Evolutionary conservation across 2,329 filamentous ascomycete species (phyloP).

Genomic region (Cladosporium colombiae): DNA sequence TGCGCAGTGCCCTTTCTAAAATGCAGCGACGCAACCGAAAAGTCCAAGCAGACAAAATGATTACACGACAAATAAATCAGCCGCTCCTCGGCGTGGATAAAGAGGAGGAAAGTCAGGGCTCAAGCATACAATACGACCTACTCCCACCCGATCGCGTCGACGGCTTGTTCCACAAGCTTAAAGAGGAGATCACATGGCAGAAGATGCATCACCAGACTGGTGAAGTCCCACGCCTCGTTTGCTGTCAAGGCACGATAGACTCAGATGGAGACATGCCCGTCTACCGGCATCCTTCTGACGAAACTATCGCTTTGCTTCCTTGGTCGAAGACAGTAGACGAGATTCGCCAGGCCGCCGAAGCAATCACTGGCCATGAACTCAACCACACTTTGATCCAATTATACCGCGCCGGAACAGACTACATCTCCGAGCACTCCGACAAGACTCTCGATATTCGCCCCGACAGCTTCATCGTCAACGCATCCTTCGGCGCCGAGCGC

Average conservation of each 20-base stretch:
- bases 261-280: constrained; percentile 81
- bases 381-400: constrained; percentile 94
- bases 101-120: constrained; percentile 64
- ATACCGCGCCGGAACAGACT: constrained; percentile 85
- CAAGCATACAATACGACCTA: constrained; percentile 69
- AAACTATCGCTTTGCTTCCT: constrained; percentile 72
- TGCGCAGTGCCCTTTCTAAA: background rate
- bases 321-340: constrained; percentile 73
- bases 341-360: constrained; percentile 70
- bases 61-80: background rate
- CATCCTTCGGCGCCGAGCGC: constrained; percentile 87
- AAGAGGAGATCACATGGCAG: constrained; percentile 79
- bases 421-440: constrained; percentile 95
- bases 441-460: constrained; percentile 90
- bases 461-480: constrained; percentile 83
- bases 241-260: constrained; percentile 75
- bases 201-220: constrained; percentile 91
- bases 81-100: constrained; percentile 34
- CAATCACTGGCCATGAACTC: constrained; percentile 71
- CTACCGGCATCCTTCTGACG: constrained; percentile 93
- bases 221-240: constrained; percentile 86
- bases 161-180: constrained; percentile 68
- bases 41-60: background rate
- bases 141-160: constrained; percentile 56
- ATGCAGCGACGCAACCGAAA: constrained; percentile 1